Percentiles rank a stretch among this genome's conserved stretches.
Evolutionary conservation across 1,139 yeast genomes (phyloP).

Genomic region (Pichia cactophila): DNA sequence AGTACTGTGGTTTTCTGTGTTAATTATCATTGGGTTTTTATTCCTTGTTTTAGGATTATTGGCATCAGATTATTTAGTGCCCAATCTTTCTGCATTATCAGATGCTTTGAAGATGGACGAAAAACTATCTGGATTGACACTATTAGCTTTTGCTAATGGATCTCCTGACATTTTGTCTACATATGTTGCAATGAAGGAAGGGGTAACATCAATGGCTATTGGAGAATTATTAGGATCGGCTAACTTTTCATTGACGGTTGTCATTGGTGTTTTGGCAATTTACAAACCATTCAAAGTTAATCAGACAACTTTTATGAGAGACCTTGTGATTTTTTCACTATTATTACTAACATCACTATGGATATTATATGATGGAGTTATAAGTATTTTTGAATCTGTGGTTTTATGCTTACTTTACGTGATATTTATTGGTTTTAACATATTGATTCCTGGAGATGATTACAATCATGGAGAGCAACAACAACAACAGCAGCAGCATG

Average conservation of each 20-base stretch:
- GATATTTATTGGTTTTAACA: slow-evolving; percentile 31
- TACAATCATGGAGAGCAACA: background rate
- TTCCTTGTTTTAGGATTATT: slow-evolving; percentile 48
- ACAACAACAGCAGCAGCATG: background rate
- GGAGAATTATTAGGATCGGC: slow-evolving; percentile 89
- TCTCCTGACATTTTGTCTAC: slow-evolving; percentile 87
- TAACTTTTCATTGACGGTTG: slow-evolving; percentile 64
- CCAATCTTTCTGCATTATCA: slow-evolving; percentile 61
- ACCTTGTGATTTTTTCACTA: slow-evolving; percentile 20
- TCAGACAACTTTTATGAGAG: slow-evolving; percentile 36
- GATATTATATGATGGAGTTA: slow-evolving; percentile 44
- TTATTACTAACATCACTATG: slow-evolving; percentile 31
- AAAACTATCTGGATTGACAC: slow-evolving; percentile 77
- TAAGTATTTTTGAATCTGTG: slow-evolving; percentile 40
- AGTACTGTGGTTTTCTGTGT: slow-evolving; percentile 4
- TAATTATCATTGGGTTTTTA: slow-evolving; percentile 7
- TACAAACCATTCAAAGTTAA: slow-evolving; percentile 56
- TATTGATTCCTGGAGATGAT: slow-evolving; percentile 16
- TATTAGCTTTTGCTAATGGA: slow-evolving; percentile 87
- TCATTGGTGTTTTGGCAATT: slow-evolving; percentile 68
- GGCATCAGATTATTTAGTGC: slow-evolving; percentile 70
- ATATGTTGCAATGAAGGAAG: slow-evolving; percentile 65
- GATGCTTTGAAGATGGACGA: slow-evolving; percentile 58
- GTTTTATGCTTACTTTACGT: slow-evolving; percentile 37
- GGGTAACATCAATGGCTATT: slow-evolving; percentile 68